These are phyloP conservation scores for Aspergillus candidus DNA, from an alignment of 2,329 filamentous ascomycete genomes.

Conservation along the genomic window DNA sequence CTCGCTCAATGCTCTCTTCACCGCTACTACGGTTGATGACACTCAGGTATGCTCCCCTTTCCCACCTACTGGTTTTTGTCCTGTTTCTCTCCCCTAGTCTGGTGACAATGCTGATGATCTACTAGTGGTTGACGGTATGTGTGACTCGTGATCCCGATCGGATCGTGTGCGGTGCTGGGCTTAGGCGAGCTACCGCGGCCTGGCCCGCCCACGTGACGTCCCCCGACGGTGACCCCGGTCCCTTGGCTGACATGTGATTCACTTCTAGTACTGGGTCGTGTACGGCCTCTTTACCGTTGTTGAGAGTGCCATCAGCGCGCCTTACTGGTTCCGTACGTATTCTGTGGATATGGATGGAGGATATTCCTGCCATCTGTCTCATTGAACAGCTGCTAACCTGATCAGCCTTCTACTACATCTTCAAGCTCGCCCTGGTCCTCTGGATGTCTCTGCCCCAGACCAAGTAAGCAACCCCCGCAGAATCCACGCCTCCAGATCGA, in stretches of 20 bases:
- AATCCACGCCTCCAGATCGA: background rate
- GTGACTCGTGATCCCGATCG: conserved; percentile 12
- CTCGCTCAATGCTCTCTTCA: conserved; percentile 60
- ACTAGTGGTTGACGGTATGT: conserved; percentile 56
- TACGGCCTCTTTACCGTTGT: conserved; percentile 61
- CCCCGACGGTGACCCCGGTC: background rate
- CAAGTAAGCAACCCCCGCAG: conserved; percentile 56
- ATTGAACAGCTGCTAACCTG: conserved; percentile 10
- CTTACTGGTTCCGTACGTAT: conserved; percentile 61
- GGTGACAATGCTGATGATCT: conserved; percentile 7
- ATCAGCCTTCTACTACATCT: conserved; percentile 90
- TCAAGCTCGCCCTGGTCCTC: conserved; percentile 96
- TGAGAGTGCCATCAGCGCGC: conserved; percentile 60
- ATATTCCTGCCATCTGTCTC: background rate
- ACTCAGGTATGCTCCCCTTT: conserved; percentile 49
- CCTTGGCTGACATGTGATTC: conserved; percentile 15
- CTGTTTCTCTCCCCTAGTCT: background rate
- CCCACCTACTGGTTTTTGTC: background rate
- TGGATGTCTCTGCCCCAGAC: conserved; percentile 97
- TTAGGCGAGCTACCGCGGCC: conserved; percentile 1
- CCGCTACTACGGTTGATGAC: conserved; percentile 54
- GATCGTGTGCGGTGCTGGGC: conserved; percentile 2
- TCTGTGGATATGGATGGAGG: background rate
- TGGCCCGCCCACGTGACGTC: conserved; percentile 21
- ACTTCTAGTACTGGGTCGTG: conserved; percentile 58